A percentile compares a stretch with the other conserved stretches of the same genome.
phyloP scores from a whole-genome alignment of 2,329 filamentous ascomycete genomes.

The Fusarium praegraminearum region DNA sequence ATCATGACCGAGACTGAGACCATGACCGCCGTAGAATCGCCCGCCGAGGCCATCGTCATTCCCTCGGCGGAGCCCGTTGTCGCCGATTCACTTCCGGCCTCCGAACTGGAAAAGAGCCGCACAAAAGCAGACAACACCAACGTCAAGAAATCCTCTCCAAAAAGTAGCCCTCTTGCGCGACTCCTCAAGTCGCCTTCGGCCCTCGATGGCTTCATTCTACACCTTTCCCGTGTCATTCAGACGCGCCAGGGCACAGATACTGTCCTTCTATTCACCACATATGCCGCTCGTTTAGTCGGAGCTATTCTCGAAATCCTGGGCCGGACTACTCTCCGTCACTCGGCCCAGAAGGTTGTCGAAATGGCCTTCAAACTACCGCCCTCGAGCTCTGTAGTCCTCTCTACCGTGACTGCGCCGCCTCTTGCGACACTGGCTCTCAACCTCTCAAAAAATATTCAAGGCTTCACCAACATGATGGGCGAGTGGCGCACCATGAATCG shows the following conservation, averaged over 20 bases:
- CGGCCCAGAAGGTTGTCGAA: slow-evolving; percentile 64
- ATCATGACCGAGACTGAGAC: slow-evolving; percentile 47
- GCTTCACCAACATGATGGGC: slow-evolving; percentile 73
- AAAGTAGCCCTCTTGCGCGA: slow-evolving; percentile 21
- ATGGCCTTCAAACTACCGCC: slow-evolving; percentile 64
- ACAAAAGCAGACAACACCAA: slow-evolving; percentile 5
- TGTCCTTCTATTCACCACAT: slow-evolving; percentile 76
- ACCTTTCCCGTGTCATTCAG: slow-evolving; percentile 72
- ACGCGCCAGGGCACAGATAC: slow-evolving; percentile 78
- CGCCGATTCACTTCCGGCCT: slow-evolving; percentile 34
- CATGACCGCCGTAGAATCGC: slow-evolving; percentile 40
- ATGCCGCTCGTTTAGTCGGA: slow-evolving; percentile 69
- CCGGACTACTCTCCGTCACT: slow-evolving; percentile 67
- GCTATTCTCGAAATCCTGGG: slow-evolving; percentile 65
- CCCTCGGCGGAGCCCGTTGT: slow-evolving; percentile 41
- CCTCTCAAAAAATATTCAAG: slow-evolving; percentile 66
- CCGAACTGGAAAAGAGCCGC: slow-evolving; percentile 27
- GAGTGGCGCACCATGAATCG: slow-evolving; percentile 80
- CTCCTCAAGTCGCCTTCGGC: slow-evolving; percentile 39
- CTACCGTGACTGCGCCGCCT: slow-evolving; percentile 53
- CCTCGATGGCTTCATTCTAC: slow-evolving; percentile 66
- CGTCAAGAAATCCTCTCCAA: not conserved
- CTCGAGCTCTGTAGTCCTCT: slow-evolving; percentile 61
- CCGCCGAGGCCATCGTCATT: slow-evolving; percentile 45
- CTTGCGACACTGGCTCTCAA: slow-evolving; percentile 60